These are phyloP conservation scores for Huntiella abstrusa DNA, from an alignment of 2,329 filamentous ascomycete species.

Conservation along the genomic window DNA sequence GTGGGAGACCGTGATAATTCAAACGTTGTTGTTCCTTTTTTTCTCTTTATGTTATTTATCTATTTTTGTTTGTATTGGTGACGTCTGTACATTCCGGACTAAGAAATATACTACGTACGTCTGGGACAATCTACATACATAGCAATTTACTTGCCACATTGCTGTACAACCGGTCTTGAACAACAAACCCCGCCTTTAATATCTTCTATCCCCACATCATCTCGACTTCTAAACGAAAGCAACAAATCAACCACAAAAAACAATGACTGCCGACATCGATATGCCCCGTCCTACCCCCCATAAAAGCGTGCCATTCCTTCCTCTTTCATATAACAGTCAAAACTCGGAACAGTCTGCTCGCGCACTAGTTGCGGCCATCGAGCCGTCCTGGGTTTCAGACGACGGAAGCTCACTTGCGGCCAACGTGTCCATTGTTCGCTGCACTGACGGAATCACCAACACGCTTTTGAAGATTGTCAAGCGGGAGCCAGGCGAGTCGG, in stretches of 20 bases:
- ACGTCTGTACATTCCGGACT: too few relatives aligned
- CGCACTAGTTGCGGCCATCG: constrained; percentile 57
- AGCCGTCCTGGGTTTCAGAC: constrained; percentile 62
- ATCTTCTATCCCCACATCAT: background rate
- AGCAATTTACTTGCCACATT: too few relatives aligned
- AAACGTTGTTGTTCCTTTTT: too few relatives aligned
- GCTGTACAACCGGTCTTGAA: background rate
- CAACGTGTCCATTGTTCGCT: constrained; percentile 61
- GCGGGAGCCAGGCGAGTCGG: constrained; percentile 44
- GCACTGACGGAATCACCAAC: constrained; percentile 97
- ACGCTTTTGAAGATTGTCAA: constrained; percentile 69
- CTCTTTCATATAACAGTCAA: constrained; percentile 57
- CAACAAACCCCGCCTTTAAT: background rate
- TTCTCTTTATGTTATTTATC: too few relatives aligned
- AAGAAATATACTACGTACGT: too few relatives aligned
- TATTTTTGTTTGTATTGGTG: too few relatives aligned
- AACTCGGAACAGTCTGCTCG: constrained; percentile 65
- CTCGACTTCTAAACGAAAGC: background rate
- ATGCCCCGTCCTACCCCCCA: constrained; percentile 1
- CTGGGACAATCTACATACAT: too few relatives aligned
- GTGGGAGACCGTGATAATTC: too few relatives aligned
- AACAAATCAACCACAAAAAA: background rate
- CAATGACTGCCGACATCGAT: constrained; percentile 9
- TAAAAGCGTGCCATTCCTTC: constrained; percentile 41
- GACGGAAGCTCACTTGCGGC: constrained; percentile 19